Evolutionary conservation across 805 yeast genomes (phyloP), one percentile per base, ranked within the genome.

Genomic region (Cyberlindnera bimundalis): DNA sequence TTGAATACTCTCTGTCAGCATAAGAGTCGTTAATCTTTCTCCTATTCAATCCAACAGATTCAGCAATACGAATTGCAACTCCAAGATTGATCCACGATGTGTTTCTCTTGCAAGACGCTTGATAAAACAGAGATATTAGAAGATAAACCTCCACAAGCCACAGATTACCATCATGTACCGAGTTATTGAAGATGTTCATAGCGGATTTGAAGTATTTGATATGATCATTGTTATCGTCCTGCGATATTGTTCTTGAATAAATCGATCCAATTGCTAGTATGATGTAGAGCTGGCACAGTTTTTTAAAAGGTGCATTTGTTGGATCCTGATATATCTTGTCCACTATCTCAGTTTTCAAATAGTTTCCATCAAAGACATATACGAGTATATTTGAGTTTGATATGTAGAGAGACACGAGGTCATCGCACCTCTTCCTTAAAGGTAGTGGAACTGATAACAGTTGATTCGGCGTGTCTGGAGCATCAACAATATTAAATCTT

Each of bases 51-150:
- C 74, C 74, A 40, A 69, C 47, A 0, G 70, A 51, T 52, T 66
- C 69, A 1, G 72, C 72, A 43, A 60, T 55, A 17, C 68, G 52
- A 8, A 70, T 66, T 2, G 73, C 68, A 14, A 48, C 50, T 6
- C 73, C 71, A 21, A 70, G 43, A 48, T 60, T 61, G 14, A 68
- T 54, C 74, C 74, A 70, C 9, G 73, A 65, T 1, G 68, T 56
- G 32, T 59, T 62, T 40, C 70, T 58, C 37, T 62, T 65, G 16
- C 69, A 62, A 12, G 57, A 57, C 11, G 57, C 49, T 40, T 66
- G 69, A 42, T 70, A 64, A 48, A 60, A 68, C 43, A 68, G 57
- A 44, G 59, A 65, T 24, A 62, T 55, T 14, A 72, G 51, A 19
- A 66, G 46, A 40, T 68, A 59, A 10, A 65, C 64, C 37, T 67